Conservation (phyloP, 306 rosid species). For the Calophaca sinica region DNA sequence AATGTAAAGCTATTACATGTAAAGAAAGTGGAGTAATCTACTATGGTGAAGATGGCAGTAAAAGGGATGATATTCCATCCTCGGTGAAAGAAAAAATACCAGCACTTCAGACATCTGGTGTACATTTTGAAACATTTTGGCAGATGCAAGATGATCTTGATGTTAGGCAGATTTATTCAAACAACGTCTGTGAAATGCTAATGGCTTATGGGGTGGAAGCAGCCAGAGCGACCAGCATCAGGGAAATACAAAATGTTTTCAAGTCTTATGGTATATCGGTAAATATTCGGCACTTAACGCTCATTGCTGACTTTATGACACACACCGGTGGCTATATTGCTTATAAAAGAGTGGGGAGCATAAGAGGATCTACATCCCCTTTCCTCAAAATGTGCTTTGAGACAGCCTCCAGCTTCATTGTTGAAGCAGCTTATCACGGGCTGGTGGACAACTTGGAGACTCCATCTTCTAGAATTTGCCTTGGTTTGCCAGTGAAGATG, state of each 20-base stretch:
- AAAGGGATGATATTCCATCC: conserved; percentile 57
- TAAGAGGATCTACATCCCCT: conserved; percentile 76
- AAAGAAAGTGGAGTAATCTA: conserved; percentile 79
- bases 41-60: conserved; percentile 62
- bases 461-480: conserved; percentile 90
- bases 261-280: conserved; percentile 87
- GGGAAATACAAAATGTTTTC: conserved; percentile 83
- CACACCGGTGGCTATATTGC: conserved; percentile 76
- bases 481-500: conserved; percentile 84
- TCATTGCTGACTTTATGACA: conserved; percentile 91
- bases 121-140: conserved; percentile 80
- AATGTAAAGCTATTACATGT: conserved; percentile 72
- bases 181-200: conserved; percentile 72
- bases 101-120: conserved; percentile 82
- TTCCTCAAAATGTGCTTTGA: conserved; percentile 85
- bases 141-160: conserved; percentile 71
- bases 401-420: conserved; percentile 84
- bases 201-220: conserved; percentile 86
- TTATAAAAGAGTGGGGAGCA: conserved; percentile 72
- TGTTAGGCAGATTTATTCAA: conserved; percentile 75
- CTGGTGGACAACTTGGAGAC: conserved; percentile 77
- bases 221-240: conserved; percentile 83
- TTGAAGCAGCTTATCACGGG: conserved; percentile 82
- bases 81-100: conserved; percentile 66
- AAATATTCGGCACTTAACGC: conserved; percentile 76